Base-by-base conservation (phyloP, 1,284 basidiomycete species). In the Boletellus deceptivus region DNA sequence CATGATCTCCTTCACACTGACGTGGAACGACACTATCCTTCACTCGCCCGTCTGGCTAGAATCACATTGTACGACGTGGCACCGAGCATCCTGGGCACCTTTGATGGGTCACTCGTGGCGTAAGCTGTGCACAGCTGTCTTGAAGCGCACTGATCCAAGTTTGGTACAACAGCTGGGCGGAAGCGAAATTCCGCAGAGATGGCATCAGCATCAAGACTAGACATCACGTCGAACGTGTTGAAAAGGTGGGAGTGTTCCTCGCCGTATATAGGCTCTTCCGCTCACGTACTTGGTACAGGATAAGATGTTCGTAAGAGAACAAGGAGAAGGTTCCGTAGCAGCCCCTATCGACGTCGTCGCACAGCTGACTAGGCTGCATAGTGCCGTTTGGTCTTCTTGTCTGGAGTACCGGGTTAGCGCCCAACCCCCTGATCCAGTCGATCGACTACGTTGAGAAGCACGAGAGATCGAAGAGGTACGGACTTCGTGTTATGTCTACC, bases 51-150 rank as follows among this genome's bases (percentile, higher is more conserved):
- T 53, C 62, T 88, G 53, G 76, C 83, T 10, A 80, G 77, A 64
- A 95, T 85, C 64, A 87, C 80, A 50, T 75, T 89, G 52, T 94
- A 86, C 72, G 94, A 91, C 70, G 90, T 85, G 41, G 91, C 82
- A 40, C 82, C 89, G 5, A 82, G 79, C 53, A 93, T 97, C 54
- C 77, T 97, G 1, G 86, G 87, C 46, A 84, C 72, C 25, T 97
- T 93, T 63, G 84, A 95, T 71, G 70, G 74, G 59, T 79, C 81
- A 52, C 71, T 92, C 62, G 80, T 77, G 59, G 79, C 79, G 83
- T 86, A 62, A 58, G 78, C 67, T 18, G 14, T 37, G 16, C 39
- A 27, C 17, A 27, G 31, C 44, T 46, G 9, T 45, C 50, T 34
- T 43, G 22, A 55, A 27, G 47, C 43, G 49, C 13, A 50, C 38